Evolutionary conservation across 2,329 filamentous ascomycete species (phyloP), one percentile per base, ranked within the genome.

Genomic region (Coniochaeta sp.): DNA sequence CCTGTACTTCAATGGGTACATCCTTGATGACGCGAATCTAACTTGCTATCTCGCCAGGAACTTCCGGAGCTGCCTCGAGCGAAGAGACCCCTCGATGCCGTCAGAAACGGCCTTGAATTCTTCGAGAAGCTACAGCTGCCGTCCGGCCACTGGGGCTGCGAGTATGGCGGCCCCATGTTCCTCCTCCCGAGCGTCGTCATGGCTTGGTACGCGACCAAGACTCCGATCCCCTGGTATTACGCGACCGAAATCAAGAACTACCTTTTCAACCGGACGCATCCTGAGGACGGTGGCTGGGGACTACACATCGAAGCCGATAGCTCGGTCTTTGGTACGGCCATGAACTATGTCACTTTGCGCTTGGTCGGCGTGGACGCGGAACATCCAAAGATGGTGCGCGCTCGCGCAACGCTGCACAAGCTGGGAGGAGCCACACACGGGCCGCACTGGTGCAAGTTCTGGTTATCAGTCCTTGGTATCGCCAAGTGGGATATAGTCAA

Each of bases 91-190:
- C 80, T 95, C 60, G 85, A 95, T 65, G 81, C 91, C 5, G 91
- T 91, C 3, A 79, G 82, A 62, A 99, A 99, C 76, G 92, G 89
- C 40, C 81, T 98, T 59, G 79, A 84, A 3, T 98, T 96, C 79
- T 96, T 96, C 77, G 90, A 93, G 61, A 84, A 93, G 64, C 83
- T 98, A 26, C 95, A 99, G 72, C 81, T 97, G 1, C 86, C 89
- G 16, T 89, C 91, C 0, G 95, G 95, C 6, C 91, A 97, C 70
- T 99, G 95, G 95, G 95, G 82, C 6, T 98, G 93, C 77, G 95
- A 99, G 73, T 99, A 99, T 76, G 95, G 95, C 59, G 95, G 95
- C 0, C 95, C 95, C 4, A 93, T 97, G 90, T 99, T 99, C 71
- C 83, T 98, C 43, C 80, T 98, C 1, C 91, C 93, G 0, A 91